Percentiles rank a stretch among this genome's conserved stretches.
phyloP scores from a whole-genome alignment of 352 stramenopile species.

The Peronospora belbahrii region DNA sequence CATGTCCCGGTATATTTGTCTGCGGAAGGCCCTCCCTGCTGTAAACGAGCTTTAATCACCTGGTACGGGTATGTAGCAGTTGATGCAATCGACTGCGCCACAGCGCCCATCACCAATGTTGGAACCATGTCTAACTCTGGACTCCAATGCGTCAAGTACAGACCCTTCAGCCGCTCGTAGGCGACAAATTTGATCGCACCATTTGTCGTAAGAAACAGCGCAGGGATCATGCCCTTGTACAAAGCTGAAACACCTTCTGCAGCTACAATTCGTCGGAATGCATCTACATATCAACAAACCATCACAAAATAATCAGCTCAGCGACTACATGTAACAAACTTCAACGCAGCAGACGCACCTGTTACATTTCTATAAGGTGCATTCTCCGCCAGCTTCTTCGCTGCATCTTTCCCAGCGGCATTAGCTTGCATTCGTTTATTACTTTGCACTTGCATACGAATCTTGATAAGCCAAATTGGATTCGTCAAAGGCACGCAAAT shows the following conservation, averaged over 20 bases:
- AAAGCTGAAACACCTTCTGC: constrained; percentile 91
- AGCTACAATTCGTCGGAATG: constrained; percentile 88
- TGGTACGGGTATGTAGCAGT: constrained; percentile 93
- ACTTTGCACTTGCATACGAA: constrained; percentile 90
- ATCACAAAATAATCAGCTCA: neutral
- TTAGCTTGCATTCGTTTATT: constrained; percentile 39
- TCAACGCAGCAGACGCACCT: constrained; percentile 20
- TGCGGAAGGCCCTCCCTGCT: constrained; percentile 81
- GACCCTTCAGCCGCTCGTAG: constrained; percentile 65
- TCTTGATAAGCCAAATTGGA: constrained; percentile 98
- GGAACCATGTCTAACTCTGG: constrained; percentile 61
- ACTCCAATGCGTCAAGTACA: constrained; percentile 55
- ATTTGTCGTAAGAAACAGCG: constrained; percentile 94
- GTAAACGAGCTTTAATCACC: constrained; percentile 94
- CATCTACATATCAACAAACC: constrained; percentile 49
- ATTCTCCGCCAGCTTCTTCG: constrained; percentile 43
- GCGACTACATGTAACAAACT: neutral
- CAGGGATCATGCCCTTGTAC: constrained; percentile 94
- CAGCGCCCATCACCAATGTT: constrained; percentile 67
- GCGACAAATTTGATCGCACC: constrained; percentile 93
- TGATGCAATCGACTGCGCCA: constrained; percentile 77
- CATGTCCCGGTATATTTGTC: constrained; percentile 88
- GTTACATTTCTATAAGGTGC: constrained; percentile 60
- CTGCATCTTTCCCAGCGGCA: constrained; percentile 42
- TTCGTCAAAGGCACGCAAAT: constrained; percentile 96